Conservation (phyloP, 306 rosid species). For the Gleditsia sinensis region DNA sequence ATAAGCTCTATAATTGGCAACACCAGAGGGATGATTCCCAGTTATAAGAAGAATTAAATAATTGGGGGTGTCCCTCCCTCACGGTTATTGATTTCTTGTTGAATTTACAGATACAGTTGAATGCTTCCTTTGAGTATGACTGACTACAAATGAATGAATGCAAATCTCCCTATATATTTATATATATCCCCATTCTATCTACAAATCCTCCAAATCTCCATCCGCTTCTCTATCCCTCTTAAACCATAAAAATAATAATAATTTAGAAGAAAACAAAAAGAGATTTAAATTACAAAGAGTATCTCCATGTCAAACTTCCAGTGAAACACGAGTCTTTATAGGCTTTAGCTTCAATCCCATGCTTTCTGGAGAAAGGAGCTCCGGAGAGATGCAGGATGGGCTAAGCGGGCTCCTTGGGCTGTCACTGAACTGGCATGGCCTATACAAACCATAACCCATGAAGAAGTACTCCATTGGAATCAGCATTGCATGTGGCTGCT, state of each 20-base stretch:
- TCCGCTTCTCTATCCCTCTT: constrained; percentile 29
- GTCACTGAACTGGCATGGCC: constrained; percentile 73
- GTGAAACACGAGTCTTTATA: constrained; percentile 78
- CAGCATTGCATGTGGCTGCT: constrained; percentile 98
- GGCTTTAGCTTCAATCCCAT: constrained; percentile 99
- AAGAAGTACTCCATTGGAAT: constrained; percentile 97
- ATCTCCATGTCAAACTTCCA: constrained; percentile 53
- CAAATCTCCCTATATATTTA: constrained; percentile 36
- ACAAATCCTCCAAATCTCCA: constrained; percentile 46
- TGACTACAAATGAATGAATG: constrained; percentile 73
- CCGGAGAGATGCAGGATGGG: constrained; percentile 93
- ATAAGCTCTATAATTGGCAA: too few species aligned
- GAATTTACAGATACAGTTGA: constrained; percentile 58
- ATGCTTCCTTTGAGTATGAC: constrained; percentile 49
- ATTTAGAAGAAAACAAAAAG: constrained; percentile 14
- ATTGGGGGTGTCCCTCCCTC: neutral
- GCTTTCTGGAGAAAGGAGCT: constrained; percentile 99
- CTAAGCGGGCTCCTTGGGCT: constrained; percentile 96
- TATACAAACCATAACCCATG: constrained; percentile 87
- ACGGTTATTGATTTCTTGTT: constrained; percentile 42
- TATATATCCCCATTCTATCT: constrained; percentile 49
- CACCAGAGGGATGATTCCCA: too few species aligned
- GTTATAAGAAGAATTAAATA: neutral
- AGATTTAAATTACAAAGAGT: constrained; percentile 37
- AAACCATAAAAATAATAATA: constrained; percentile 37